Base-by-base conservation (phyloP, 345 rosid genomes). In the Arabis hirsuta region DNA sequence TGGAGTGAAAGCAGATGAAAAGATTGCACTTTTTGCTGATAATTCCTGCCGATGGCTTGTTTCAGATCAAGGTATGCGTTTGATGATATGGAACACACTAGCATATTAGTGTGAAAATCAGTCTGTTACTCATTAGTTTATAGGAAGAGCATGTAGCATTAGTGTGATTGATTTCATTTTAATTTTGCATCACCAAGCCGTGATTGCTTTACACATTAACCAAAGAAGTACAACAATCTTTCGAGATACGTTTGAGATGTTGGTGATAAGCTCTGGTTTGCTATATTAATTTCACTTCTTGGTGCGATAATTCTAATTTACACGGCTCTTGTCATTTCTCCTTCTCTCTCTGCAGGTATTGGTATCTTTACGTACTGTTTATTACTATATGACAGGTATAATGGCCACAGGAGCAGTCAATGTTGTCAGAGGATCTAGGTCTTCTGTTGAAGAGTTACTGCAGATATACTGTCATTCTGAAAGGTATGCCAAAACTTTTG, bases 391-490 rank as follows among this genome's bases (percentile, higher is more conserved):
- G 69, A 38, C 65, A 95, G 97, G 97, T 56, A 88, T 86, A 22
- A 89, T 95, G 99, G 91, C 99, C 47, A 85, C 77, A 60, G 99
- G 99, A 78, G 96, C 97, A 73, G 82, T 95, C 65, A 86, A 95
- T 82, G 93, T 91, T 67, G 97, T 89, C 12, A 85, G 99, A 78
- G 99, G 97, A 70, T 85, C 96, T 50, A 89, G 93, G 74, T 91
- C 99, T 36, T 84, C 99, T 36, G 83, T 81, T 39, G 93, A 89
- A 73, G 99, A 95, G 80, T 83, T 95, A 67, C 76, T 95, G 73
- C 90, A 87, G 42, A 91, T 94, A 84, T 91, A 94, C 80, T 67
- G 27, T 72, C 98, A 89, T 73, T 94, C 98, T 13, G 98, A 94
- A 71, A 91, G 98, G 97, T 94, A 72, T 54, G 62, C 38, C n/a